A percentile compares a stretch with the other conserved stretches of the same genome.
Evolutionary conservation across 495 filamentous ascomycete genomes (phyloP).

Genomic region (Aspergillus bertholletiae): DNA sequence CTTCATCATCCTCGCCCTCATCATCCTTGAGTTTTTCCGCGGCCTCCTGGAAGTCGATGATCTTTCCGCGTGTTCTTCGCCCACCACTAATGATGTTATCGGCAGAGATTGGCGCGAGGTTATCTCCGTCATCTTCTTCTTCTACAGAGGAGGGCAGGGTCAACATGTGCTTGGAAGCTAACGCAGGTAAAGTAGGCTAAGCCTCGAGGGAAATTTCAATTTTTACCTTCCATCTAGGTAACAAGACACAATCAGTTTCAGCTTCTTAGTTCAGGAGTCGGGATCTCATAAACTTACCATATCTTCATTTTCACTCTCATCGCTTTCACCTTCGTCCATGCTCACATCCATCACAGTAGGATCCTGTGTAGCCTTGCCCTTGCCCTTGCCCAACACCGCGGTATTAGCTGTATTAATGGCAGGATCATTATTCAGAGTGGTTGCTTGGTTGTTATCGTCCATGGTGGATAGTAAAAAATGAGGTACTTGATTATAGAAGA

Average conservation of each 20-base stretch:
- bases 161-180: conserved; percentile 1
- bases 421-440: conserved; percentile 29
- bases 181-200: not conserved
- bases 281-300: conserved; percentile 45
- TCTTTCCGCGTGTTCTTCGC: conserved; percentile 80
- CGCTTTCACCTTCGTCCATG: conserved; percentile 65
- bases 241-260: not conserved
- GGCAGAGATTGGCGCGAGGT: conserved; percentile 85
- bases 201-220: not conserved
- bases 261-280: not conserved
- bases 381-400: conserved; percentile 46
- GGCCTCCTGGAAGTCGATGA: conserved; percentile 79
- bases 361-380: conserved; percentile 58
- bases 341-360: conserved; percentile 49
- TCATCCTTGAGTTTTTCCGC: conserved; percentile 56
- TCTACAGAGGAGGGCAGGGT: conserved; percentile 20
- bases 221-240: not conserved
- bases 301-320: conserved; percentile 62
- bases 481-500: conserved; percentile 5
- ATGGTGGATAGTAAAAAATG: conserved; percentile 23
- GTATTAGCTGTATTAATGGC: conserved; percentile 33
- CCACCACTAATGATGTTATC: conserved; percentile 78
- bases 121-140: conserved; percentile 71
- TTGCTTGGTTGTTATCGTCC: conserved; percentile 34
- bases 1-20: conserved; percentile 68